Evolutionary conservation across 2,329 filamentous ascomycete species (phyloP).

Genomic region (Dothideomycetes sp.): DNA sequence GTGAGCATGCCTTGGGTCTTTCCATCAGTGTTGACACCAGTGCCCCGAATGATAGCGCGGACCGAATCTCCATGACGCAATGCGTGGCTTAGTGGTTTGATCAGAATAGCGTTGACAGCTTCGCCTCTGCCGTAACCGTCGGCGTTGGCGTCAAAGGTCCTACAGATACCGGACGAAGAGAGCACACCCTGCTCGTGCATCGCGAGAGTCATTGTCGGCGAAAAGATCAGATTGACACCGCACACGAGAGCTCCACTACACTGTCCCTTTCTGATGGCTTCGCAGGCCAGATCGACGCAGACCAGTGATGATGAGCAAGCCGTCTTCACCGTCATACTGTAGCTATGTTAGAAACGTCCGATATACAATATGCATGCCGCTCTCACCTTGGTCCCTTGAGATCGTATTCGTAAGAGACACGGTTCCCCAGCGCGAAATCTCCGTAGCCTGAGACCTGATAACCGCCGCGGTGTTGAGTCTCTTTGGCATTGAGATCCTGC

Average conservation of each 20-base stretch:
- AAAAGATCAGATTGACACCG: not conserved
- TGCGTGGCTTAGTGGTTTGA: constrained; percentile 39
- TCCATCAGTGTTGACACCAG: constrained; percentile 31
- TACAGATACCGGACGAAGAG: constrained; percentile 26
- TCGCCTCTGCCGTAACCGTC: constrained; percentile 48
- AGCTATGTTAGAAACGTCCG: too few species aligned
- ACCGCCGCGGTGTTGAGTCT: too few species aligned
- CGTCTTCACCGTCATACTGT: constrained; percentile 37
- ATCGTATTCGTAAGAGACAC: too few species aligned
- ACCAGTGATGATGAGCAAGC: constrained; percentile 37
- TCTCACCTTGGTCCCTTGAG: too few species aligned
- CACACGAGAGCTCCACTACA: not conserved
- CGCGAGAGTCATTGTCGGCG: not conserved
- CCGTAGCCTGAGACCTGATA: too few species aligned
- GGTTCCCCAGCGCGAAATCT: too few species aligned
- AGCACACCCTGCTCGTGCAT: constrained; percentile 18
- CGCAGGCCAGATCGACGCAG: constrained; percentile 26
- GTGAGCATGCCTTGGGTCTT: constrained; percentile 32
- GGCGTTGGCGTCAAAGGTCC: constrained; percentile 32
- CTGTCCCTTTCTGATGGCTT: not conserved
- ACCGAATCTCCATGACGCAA: constrained; percentile 39
- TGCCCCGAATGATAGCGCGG: constrained; percentile 30
- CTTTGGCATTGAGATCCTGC: not conserved
- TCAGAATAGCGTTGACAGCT: constrained; percentile 40
- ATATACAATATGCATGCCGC: too few species aligned